Evolutionary conservation across 805 yeast species (phyloP).

Genomic region (Starmerella floris): DNA sequence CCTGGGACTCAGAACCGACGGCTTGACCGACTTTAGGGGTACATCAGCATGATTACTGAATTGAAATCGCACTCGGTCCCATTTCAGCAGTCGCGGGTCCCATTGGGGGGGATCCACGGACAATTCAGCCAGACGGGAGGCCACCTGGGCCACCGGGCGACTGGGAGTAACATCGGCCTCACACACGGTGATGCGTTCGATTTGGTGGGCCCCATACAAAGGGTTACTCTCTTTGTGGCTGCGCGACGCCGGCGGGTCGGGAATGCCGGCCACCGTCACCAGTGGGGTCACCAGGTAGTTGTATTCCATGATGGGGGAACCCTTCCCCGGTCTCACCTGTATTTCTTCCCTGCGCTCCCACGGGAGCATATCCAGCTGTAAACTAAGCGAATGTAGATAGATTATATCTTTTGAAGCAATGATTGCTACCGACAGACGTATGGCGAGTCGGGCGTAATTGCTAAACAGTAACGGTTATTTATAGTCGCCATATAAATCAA

Average conservation of each 20-base stretch:
- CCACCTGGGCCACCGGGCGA: neutral
- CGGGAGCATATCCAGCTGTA: too few relatives aligned
- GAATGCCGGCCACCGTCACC: conserved; percentile 6
- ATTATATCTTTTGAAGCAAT: too few relatives aligned
- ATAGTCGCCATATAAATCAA: neutral
- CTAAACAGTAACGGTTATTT: too few relatives aligned
- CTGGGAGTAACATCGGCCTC: neutral
- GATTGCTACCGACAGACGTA: too few relatives aligned
- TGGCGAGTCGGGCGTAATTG: too few relatives aligned
- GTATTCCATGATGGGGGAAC: neutral
- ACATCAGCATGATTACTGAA: conserved; percentile 5
- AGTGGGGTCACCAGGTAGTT: conserved; percentile 6
- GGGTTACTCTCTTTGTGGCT: neutral
- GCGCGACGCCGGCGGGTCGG: neutral
- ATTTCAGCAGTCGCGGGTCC: conserved; percentile 6
- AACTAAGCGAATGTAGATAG: neutral
- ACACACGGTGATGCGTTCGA: conserved; percentile 3
- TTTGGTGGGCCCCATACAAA: neutral
- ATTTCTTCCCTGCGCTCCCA: too few relatives aligned
- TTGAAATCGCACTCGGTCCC: conserved; percentile 5
- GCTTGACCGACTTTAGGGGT: conserved; percentile 14
- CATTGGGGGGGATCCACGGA: conserved; percentile 7
- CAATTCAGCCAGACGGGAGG: neutral
- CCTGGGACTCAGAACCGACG: conserved; percentile 34
- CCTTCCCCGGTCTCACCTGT: neutral